A percentile compares a stretch with the other conserved stretches of the same genome.
phyloP scores from a whole-genome alignment of 352 stramenopile genomes.

The Lagenidium sp. region DNA sequence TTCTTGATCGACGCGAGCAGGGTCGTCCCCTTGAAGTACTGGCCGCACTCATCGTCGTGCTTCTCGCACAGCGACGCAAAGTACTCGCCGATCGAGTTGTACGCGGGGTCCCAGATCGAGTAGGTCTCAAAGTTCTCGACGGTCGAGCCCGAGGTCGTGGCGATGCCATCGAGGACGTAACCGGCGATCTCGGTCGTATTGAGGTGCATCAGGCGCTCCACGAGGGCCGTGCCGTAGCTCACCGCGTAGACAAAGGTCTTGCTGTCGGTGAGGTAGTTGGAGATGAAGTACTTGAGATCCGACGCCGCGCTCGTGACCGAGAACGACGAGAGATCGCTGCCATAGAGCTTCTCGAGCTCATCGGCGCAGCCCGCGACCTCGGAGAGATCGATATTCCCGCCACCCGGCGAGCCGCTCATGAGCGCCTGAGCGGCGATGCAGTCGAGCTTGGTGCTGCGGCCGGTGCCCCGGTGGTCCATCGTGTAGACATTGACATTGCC shows the following conservation, averaged over 20 bases:
- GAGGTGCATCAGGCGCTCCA: conserved; percentile 16
- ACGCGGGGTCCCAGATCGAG: conserved; percentile 16
- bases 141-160: conserved; percentile 1
- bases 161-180: conserved; percentile 12
- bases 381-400: too few species aligned
- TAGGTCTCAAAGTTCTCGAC: conserved; percentile 16
- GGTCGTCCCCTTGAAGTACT: conserved; percentile 12
- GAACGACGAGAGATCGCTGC: conserved; percentile 8
- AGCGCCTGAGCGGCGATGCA: conserved; percentile 12
- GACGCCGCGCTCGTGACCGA: conserved; percentile 15
- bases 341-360: too few species aligned
- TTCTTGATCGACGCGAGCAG: conserved; percentile 4
- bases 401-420: conserved; percentile 1
- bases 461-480: conserved; percentile 17
- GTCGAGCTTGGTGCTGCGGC: conserved; percentile 13
- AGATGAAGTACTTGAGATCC: conserved; percentile 14
- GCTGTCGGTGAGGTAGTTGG: conserved; percentile 1
- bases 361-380: too few species aligned
- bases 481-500: conserved; percentile 20
- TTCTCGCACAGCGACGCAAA: conserved; percentile 13
- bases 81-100: conserved; percentile 9
- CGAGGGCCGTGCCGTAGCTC: conserved; percentile 4
- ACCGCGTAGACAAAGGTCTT: conserved; percentile 13
- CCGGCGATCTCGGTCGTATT: conserved; percentile 2
- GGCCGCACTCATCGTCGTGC: conserved; percentile 8